Conservation (phyloP, 257 asterid genomes). For the Ocimum tenuiflorum region DNA sequence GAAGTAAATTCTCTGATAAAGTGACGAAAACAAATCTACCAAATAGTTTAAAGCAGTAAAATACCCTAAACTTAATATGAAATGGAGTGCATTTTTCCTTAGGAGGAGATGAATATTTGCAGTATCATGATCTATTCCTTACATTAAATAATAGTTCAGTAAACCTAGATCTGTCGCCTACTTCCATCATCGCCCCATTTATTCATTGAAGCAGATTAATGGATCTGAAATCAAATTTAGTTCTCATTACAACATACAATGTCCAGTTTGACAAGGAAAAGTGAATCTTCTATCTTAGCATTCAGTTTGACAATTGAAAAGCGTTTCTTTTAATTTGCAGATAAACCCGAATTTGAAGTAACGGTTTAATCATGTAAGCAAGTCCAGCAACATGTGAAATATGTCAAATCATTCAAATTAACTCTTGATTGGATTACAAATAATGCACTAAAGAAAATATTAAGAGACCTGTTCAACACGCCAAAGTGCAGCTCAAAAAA, state of each 20-base stretch:
- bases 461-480: slow-evolving; percentile 68
- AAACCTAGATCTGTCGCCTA: background rate
- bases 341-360: too few species aligned
- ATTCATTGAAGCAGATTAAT: background rate
- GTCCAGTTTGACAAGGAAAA: background rate
- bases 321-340: slow-evolving; percentile 5
- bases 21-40: slow-evolving; percentile 11
- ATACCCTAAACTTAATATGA: background rate
- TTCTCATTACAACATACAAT: background rate
- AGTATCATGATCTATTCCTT: background rate
- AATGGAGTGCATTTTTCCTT: background rate
- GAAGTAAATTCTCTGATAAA: background rate
- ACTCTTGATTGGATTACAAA: background rate
- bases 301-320: too few species aligned
- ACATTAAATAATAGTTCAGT: background rate
- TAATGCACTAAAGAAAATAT: background rate
- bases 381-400: background rate
- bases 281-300: background rate
- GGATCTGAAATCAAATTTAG: background rate
- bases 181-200: background rate
- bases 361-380: too few species aligned
- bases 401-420: background rate
- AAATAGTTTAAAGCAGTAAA: slow-evolving; percentile 1
- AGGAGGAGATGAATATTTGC: background rate
- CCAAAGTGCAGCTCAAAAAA: slow-evolving; percentile 94